phyloP scores from a whole-genome alignment of 2,329 filamentous ascomycete genomes.

The Alternaria panax region DNA sequence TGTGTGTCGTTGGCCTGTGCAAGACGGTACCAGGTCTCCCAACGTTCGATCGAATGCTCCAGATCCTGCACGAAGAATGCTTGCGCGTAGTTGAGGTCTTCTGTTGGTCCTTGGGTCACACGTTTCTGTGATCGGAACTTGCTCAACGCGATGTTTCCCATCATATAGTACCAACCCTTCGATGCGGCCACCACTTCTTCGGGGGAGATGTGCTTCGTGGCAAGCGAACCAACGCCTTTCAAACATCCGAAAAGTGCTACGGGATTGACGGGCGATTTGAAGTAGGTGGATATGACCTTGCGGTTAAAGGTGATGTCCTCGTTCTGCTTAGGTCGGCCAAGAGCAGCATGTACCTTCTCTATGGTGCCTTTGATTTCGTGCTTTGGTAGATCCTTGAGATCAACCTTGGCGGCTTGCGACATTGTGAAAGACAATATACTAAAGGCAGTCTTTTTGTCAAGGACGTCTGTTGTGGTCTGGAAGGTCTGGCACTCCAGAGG shows the following conservation, averaged over 20 bases:
- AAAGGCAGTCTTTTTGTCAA: conserved; percentile 82
- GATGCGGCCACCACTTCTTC: conserved; percentile 75
- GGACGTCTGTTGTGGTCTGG: conserved; percentile 73
- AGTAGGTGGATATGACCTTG: conserved; percentile 78
- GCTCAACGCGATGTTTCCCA: conserved; percentile 86
- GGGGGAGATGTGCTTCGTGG: conserved; percentile 59
- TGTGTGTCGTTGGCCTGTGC: conserved; percentile 89
- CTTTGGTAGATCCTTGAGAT: conserved; percentile 89
- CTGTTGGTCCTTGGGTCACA: conserved; percentile 78
- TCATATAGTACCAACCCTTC: conserved; percentile 90
- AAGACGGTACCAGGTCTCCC: conserved; percentile 90
- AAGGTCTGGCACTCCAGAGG: conserved; percentile 64
- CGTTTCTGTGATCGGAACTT: conserved; percentile 85
- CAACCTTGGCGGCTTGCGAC: conserved; percentile 79
- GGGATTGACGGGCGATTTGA: conserved; percentile 85
- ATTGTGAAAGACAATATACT: conserved; percentile 85
- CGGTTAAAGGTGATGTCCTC: conserved; percentile 87
- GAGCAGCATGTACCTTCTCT: conserved; percentile 88
- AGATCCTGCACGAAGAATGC: conserved; percentile 82
- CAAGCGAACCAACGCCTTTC: conserved; percentile 70
- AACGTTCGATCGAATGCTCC: conserved; percentile 80
- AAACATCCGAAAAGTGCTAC: conserved; percentile 81
- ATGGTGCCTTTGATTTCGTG: conserved; percentile 89
- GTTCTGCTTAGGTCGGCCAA: conserved; percentile 78
- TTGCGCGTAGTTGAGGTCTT: conserved; percentile 82